Conservation (phyloP, 2,329 filamentous ascomycete genomes). For the Talaromyces sp. region DNA sequence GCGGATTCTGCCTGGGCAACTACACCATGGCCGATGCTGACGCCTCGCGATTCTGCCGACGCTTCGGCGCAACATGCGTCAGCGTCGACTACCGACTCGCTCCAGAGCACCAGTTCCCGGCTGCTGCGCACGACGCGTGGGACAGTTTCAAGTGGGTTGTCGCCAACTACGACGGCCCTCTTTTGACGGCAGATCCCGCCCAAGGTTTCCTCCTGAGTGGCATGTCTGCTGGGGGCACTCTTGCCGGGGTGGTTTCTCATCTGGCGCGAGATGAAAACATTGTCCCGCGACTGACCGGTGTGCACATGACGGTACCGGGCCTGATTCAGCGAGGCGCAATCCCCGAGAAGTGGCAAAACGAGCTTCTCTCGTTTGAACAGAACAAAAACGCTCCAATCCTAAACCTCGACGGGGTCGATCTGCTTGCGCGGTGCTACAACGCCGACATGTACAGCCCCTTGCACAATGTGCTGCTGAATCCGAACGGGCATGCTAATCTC, state of each 20-base stretch:
- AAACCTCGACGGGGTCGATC: background rate
- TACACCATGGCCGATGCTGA: background rate
- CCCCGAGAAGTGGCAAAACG: background rate
- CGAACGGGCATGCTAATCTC: constrained; percentile 21
- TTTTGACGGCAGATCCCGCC: background rate
- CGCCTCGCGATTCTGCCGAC: background rate
- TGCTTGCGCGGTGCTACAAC: background rate
- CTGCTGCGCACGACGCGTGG: background rate
- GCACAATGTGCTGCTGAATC: background rate
- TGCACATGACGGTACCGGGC: background rate
- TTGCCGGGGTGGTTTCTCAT: background rate
- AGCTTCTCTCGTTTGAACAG: background rate
- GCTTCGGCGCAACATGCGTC: background rate
- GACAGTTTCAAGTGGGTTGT: constrained; percentile 6
- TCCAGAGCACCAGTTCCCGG: constrained; percentile 3
- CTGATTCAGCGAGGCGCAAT: background rate
- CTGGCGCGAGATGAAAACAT: background rate
- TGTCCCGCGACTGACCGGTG: background rate
- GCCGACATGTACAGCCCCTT: background rate
- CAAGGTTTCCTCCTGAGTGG: constrained; percentile 4
- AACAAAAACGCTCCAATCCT: background rate
- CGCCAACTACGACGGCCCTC: background rate
- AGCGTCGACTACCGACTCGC: constrained; percentile 7
- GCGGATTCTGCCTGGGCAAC: background rate
- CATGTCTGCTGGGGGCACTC: constrained; percentile 1